Base-by-base conservation (phyloP, 2,329 filamentous ascomycete genomes). In the Calonectria pauciramosa region DNA sequence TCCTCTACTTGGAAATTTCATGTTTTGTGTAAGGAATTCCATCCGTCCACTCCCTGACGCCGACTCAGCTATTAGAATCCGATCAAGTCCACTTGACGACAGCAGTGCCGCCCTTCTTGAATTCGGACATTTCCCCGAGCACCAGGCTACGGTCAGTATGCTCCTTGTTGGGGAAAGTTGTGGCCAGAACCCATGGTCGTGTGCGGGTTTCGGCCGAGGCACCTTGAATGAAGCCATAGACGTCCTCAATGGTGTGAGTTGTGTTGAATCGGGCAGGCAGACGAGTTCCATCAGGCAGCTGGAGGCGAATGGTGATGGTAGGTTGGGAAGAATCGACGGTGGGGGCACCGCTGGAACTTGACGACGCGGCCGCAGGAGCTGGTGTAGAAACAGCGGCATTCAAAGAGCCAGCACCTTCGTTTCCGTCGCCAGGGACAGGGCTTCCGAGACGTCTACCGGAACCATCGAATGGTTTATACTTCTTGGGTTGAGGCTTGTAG, bases 191-290 rank as follows among this genome's bases (percentile, higher is more conserved):
- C 89, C 94, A 97, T 5, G 89, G 80, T n/a, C 94, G 89, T 49
- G 85, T 82, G 36, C 87, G 86, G 65, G 90, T 90, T 9, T 89
- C 89, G 0, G 92, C 83, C 32, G 90, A 93, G 0, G 94, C 90
- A n/a, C 90, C 88, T 73, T 91, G 87, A 74, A 96, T 91, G 80
- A 96, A 96, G 11, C 89, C 87, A 84, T 97, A 96, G 11, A 97
- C 90, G 77, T 96, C 93, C 20, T 92, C 93, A 60, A 97, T 86
- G 0, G 94, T 97, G 79, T 95, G 93, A 0, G 90, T 93, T 0
- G 93, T 93, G 86, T 97, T 97, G 86, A 97, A 97, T 11, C 94
- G 91, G 32, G 93, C 94, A n/a, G 93, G 92, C 30, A 97, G 87
- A 54, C 94, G 90, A 2, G 93, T 94, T 49, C 95, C 95, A 78